A percentile compares a stretch with the other conserved stretches of the same genome.
These are phyloP conservation scores for Kazachstania africana DNA, from an alignment of 805 yeast genomes.

Conservation along the genomic window DNA sequence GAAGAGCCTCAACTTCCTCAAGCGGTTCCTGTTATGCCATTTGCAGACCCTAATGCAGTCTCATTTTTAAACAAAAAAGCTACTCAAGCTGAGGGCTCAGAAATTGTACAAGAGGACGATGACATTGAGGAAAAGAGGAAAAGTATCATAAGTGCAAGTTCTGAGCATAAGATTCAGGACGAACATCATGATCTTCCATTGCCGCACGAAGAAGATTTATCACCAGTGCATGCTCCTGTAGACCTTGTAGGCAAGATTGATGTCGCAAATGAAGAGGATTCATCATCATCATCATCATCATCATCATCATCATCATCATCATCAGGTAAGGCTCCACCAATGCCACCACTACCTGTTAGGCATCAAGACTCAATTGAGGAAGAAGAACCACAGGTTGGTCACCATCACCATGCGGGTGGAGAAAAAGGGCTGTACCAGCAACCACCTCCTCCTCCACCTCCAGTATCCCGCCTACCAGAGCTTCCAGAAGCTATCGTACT, in stretches of 20 bases:
- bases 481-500: neutral
- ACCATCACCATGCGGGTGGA: neutral
- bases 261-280: too few species aligned
- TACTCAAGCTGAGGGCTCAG: slow-evolving; percentile 1
- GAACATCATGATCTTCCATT: neutral
- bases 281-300: too few species aligned
- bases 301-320: too few species aligned
- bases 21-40: slow-evolving; percentile 45
- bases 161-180: neutral
- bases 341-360: neutral
- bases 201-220: neutral
- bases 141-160: neutral
- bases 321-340: too few species aligned
- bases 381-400: slow-evolving; percentile 2
- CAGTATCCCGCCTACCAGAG: neutral
- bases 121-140: too few species aligned
- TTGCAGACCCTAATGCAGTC: slow-evolving; percentile 31
- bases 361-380: slow-evolving; percentile 2
- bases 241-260: neutral
- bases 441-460: neutral
- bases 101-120: neutral
- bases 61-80: slow-evolving; percentile 14
- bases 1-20: slow-evolving; percentile 14
- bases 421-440: neutral
- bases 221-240: neutral